These are phyloP conservation scores for Alternaria burnsii DNA, from an alignment of 2,329 filamentous ascomycete genomes.

Conservation along the genomic window DNA sequence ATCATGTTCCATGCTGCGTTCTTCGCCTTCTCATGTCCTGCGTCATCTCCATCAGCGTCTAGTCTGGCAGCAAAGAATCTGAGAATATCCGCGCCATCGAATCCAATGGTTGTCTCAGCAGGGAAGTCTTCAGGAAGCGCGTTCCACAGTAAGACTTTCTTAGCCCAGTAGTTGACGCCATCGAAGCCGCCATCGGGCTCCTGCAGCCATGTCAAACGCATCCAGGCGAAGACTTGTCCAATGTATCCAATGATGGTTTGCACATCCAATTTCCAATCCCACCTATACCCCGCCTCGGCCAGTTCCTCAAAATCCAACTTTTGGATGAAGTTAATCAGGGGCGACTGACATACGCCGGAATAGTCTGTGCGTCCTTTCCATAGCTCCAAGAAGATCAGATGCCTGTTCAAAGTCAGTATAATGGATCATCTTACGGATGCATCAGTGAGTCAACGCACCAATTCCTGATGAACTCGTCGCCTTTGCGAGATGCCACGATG, in stretches of 20 bases:
- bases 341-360: constrained; percentile 28
- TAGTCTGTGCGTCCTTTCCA: constrained; percentile 33
- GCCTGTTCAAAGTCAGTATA: constrained; percentile 22
- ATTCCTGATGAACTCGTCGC: constrained; percentile 56
- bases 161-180: constrained; percentile 41
- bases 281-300: constrained; percentile 33
- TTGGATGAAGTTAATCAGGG: constrained; percentile 37
- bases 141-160: constrained; percentile 40
- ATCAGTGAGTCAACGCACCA: constrained; percentile 53
- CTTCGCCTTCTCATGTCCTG: constrained; percentile 42
- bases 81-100: constrained; percentile 34
- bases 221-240: constrained; percentile 53
- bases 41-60: constrained; percentile 33
- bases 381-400: constrained; percentile 37
- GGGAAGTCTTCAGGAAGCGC: constrained; percentile 33
- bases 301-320: constrained; percentile 34
- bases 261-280: constrained; percentile 46
- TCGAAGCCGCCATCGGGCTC: constrained; percentile 44
- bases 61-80: constrained; percentile 35
- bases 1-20: constrained; percentile 41
- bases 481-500: constrained; percentile 55
- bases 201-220: constrained; percentile 41
- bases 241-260: constrained; percentile 51
- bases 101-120: constrained; percentile 38
- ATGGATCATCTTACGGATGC: not conserved